These are phyloP conservation scores for Ophiosphaerella korrae DNA, from an alignment of 2,329 filamentous ascomycete genomes.

Conservation along the genomic window DNA sequence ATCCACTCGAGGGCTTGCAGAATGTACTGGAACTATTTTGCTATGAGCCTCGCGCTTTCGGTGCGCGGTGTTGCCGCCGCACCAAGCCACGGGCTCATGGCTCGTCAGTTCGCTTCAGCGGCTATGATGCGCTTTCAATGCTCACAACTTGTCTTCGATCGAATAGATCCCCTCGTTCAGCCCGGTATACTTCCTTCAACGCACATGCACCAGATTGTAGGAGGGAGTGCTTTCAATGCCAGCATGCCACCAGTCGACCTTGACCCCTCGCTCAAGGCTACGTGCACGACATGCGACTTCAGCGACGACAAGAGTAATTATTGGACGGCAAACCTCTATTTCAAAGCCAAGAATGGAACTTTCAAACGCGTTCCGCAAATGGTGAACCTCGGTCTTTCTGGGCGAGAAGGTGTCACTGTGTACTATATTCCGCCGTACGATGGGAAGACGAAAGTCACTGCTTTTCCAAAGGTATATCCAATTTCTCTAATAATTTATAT, in stretches of 20 bases:
- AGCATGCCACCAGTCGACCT: constrained; percentile 24
- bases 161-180: constrained; percentile 30
- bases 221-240: constrained; percentile 36
- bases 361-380: constrained; percentile 38
- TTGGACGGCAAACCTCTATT: constrained; percentile 37
- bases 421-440: constrained; percentile 41
- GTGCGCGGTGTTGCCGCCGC: constrained; percentile 22
- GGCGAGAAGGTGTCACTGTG: constrained; percentile 33
- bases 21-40: constrained; percentile 28
- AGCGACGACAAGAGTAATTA: constrained; percentile 28
- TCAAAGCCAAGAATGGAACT: constrained; percentile 32
- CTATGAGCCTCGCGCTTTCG: constrained; percentile 20
- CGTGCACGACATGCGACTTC: constrained; percentile 33
- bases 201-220: constrained; percentile 35
- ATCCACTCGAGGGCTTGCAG: neutral
- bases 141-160: constrained; percentile 25
- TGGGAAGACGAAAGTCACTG: constrained; percentile 43
- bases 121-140: constrained; percentile 34
- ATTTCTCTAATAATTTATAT: no score
- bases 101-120: constrained; percentile 29
- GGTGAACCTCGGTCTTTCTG: constrained; percentile 30
- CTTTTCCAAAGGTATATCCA: constrained; percentile 19
- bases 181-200: constrained; percentile 22
- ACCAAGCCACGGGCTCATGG: constrained; percentile 21
- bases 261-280: constrained; percentile 22